phyloP scores from a whole-genome alignment of 768 basidiomycete genomes.

The Tephrocybe sp. region DNA sequence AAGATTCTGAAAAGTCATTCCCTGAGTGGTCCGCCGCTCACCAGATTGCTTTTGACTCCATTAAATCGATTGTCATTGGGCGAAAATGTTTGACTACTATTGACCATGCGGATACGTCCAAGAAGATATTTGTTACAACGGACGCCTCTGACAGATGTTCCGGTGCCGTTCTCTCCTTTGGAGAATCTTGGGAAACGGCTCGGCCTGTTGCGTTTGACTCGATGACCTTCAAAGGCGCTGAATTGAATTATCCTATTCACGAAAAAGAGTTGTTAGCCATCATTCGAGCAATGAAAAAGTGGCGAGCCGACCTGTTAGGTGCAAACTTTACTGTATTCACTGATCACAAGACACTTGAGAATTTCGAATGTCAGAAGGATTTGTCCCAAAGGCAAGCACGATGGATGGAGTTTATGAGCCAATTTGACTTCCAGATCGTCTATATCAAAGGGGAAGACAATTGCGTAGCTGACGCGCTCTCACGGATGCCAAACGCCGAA shows the following conservation, averaged over 20 bases:
- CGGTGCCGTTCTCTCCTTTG: constrained; percentile 16
- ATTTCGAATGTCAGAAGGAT: no score
- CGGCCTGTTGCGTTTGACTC: constrained; percentile 2
- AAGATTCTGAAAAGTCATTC: constrained; percentile 4
- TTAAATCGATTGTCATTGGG: constrained; percentile 27
- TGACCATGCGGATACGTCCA: constrained; percentile 23
- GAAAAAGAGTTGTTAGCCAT: no score
- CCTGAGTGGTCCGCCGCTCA: constrained; percentile 21
- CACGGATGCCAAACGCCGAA: constrained; percentile 15
- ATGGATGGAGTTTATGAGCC: constrained; percentile 24
- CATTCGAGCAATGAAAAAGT: no score
- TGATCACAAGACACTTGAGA: no score
- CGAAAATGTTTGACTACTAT: constrained; percentile 24
- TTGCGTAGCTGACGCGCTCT: constrained; percentile 32
- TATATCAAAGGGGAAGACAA: constrained; percentile 36
- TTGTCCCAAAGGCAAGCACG: no score
- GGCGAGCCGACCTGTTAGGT: no score
- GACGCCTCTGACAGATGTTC: constrained; percentile 19
- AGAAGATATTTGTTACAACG: constrained; percentile 28
- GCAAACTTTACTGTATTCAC: no score
- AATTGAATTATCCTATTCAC: constrained; percentile 18
- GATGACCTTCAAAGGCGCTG: constrained; percentile 4
- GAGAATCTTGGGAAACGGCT: constrained; percentile 1
- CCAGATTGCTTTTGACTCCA: constrained; percentile 23
- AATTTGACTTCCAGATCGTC: constrained; percentile 31